phyloP scores from a whole-genome alignment of 305 asterid species.

The Solanum hybrid region DNA sequence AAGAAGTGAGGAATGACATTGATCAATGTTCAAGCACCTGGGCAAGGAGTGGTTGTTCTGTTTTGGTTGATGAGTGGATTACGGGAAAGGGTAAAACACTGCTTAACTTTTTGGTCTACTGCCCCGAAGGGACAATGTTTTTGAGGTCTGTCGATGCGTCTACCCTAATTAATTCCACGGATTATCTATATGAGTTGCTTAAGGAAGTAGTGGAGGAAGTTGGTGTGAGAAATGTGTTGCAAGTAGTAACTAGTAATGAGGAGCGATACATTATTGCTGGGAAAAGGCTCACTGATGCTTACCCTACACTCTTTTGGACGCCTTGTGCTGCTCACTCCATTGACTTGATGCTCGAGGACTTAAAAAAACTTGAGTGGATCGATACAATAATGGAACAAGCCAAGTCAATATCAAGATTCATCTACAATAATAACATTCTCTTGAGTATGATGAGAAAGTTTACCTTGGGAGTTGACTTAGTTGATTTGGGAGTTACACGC shows the following conservation, averaged over 20 bases:
- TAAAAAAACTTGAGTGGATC: constrained; percentile 48
- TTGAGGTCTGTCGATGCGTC: constrained; percentile 69
- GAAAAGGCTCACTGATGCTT: constrained; percentile 52
- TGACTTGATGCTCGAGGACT: constrained; percentile 70
- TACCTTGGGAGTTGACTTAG: constrained; percentile 75
- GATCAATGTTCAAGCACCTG: constrained; percentile 57
- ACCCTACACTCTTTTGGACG: constrained; percentile 76
- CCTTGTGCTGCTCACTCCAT: constrained; percentile 80
- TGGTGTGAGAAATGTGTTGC: constrained; percentile 65
- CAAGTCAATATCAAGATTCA: constrained; percentile 59
- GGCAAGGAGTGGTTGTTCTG: constrained; percentile 72
- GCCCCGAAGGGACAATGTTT: constrained; percentile 61
- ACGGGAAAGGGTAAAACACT: constrained; percentile 54
- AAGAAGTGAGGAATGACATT: constrained; percentile 54
- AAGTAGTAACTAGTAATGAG: constrained; percentile 62
- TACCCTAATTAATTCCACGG: constrained; percentile 36
- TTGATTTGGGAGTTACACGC: constrained; percentile 51
- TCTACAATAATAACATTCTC: constrained; percentile 43
- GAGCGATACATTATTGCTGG: constrained; percentile 68
- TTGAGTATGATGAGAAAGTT: constrained; percentile 75
- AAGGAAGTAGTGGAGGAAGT: constrained; percentile 79
- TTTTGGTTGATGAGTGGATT: constrained; percentile 66
- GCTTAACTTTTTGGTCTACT: constrained; percentile 43
- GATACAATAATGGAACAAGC: constrained; percentile 60
- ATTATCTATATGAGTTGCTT: constrained; percentile 50